Evolutionary conservation across 2,329 filamentous ascomycete genomes (phyloP).

Genomic region (Fusarium illudens): DNA sequence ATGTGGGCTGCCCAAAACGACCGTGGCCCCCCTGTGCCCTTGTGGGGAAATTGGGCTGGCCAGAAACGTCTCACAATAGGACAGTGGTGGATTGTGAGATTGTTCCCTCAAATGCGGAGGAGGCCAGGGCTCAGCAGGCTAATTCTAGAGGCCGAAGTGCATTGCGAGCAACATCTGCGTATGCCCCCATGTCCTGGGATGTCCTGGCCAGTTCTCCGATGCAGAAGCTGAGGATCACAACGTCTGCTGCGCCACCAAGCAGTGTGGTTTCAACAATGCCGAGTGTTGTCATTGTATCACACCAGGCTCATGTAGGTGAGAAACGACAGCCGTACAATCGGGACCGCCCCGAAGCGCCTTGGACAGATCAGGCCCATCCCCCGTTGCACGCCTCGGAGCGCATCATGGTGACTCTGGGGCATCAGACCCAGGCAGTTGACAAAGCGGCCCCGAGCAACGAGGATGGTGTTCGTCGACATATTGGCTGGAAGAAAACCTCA

Average conservation of each 20-base stretch:
- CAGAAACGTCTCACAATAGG: conserved; percentile 14
- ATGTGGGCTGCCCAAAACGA: background rate
- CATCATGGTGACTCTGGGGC: background rate
- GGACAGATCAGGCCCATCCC: background rate
- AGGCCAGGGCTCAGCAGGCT: conserved; percentile 7
- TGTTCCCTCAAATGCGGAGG: conserved; percentile 27
- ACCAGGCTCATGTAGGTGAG: conserved; percentile 16
- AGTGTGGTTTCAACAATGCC: conserved; percentile 9
- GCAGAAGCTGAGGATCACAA: background rate
- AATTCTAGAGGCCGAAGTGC: conserved; percentile 10
- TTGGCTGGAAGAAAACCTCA: background rate
- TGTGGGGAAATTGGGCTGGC: conserved; percentile 15
- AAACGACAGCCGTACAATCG: conserved; percentile 16
- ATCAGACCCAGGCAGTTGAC: background rate
- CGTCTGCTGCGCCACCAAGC: conserved; percentile 23
- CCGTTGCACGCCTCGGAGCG: background rate
- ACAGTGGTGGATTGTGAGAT: conserved; percentile 9
- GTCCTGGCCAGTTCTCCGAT: conserved; percentile 11
- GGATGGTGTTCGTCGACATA: background rate
- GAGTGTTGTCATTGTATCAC: conserved; percentile 1
- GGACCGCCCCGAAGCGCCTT: background rate
- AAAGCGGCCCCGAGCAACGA: background rate
- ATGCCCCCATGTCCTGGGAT: conserved; percentile 15
- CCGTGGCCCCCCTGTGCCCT: background rate
- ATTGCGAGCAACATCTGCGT: conserved; percentile 14